Percentiles rank a stretch among this genome's conserved stretches.
phyloP scores from a whole-genome alignment of 2,329 filamentous ascomycete species.

The Phyllosticta capitalensis region DNA sequence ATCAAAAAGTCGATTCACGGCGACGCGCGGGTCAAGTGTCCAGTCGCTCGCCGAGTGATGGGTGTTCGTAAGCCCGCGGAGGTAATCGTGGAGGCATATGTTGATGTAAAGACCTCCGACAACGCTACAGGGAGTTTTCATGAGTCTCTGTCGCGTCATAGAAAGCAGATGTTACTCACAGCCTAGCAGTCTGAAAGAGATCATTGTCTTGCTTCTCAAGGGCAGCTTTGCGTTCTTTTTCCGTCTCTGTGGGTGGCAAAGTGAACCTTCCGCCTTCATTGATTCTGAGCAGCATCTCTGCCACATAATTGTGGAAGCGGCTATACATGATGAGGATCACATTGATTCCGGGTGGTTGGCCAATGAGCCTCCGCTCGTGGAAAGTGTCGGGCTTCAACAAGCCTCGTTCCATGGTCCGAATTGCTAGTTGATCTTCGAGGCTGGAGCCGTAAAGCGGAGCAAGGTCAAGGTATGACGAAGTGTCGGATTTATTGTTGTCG shows the following conservation, averaged over 20 bases:
- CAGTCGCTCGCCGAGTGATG: constrained; percentile 35
- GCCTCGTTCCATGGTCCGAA: constrained; percentile 30
- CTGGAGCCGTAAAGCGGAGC: constrained; percentile 36
- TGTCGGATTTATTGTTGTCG: constrained; percentile 28
- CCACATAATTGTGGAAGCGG: constrained; percentile 33
- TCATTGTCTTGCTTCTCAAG: constrained; percentile 26
- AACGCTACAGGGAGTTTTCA: constrained; percentile 16
- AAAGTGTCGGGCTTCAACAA: constrained; percentile 32
- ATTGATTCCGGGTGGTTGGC: constrained; percentile 26
- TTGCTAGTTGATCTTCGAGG: constrained; percentile 23
- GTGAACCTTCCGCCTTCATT: constrained; percentile 35
- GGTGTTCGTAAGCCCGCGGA: constrained; percentile 24
- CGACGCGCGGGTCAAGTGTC: constrained; percentile 35
- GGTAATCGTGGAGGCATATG: constrained; percentile 32
- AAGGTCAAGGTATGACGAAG: constrained; percentile 40
- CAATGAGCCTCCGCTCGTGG: constrained; percentile 24
- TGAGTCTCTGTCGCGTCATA: not conserved
- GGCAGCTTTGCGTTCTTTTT: constrained; percentile 11
- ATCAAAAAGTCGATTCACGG: constrained; percentile 18
- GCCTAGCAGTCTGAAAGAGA: constrained; percentile 26
- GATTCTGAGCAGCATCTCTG: constrained; percentile 28
- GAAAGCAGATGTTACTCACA: constrained; percentile 18
- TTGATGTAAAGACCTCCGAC: constrained; percentile 26
- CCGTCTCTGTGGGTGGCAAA: constrained; percentile 12
- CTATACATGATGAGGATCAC: constrained; percentile 29